Evolutionary conservation across 1,284 basidiomycete species (phyloP), one percentile per base, ranked within the genome.

Genomic region (Leccinum ponderosum): DNA sequence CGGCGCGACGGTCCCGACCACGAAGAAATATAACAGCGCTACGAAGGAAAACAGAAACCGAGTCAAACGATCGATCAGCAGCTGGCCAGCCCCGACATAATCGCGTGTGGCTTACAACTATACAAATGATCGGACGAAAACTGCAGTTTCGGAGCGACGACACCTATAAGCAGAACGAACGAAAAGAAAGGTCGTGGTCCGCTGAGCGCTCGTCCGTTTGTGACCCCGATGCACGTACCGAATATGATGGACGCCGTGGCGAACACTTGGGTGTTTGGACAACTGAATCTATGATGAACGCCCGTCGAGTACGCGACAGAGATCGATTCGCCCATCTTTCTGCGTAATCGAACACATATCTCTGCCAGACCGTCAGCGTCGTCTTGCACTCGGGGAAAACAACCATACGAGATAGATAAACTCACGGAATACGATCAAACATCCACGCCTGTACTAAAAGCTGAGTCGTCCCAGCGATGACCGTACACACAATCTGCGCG

Each of bases 21-120:
- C 60, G 73, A 84, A 84, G 73, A 82, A 82, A 66, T 77, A 81
- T 5, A 76, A 56, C 4, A 83, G 69, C 3, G 72, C 79, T 76
- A 1, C 20, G n/a, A 42, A 42, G 8, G 14, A 27, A 48, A 48
- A 11, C 47, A 2, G 14, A 25, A 25, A 50, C 2, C 47, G 22
- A 15, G 22, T 12, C 27, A 1, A 27, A 1, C 1, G 27, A 27
- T 44, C 25, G 2, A 1, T 25, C 12, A 52, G 51, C 14, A 17
- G 17, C 29, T 3, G 27, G 29, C 11, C 27, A n/a, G 4, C 7
- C 15, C 9, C 8, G 27, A 9, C 6, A 2, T 0, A 3, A 7
- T 25, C 25, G 25, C 12, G 62, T 65, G 15, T 55, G 17, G n/a
- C 39, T 44, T n/a, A 44, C 39, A 71, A 73, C 68, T 71, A 63